Conservation (phyloP, 768 basidiomycete species). For the Agaricus sinodeliciosus region DNA sequence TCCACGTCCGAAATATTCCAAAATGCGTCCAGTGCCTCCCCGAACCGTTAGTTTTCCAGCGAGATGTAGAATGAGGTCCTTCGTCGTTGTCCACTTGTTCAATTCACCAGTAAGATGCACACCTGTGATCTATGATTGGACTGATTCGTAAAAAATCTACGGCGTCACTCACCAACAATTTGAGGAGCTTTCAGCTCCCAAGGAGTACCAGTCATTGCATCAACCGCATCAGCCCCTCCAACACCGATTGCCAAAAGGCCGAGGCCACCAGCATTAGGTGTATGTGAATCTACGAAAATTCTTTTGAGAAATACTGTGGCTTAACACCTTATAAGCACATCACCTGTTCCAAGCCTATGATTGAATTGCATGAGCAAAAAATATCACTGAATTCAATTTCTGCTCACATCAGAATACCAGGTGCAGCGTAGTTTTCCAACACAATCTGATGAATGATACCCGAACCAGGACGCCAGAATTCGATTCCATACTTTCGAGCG, state of each 20-base stretch:
- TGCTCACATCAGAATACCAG: conserved; percentile 83
- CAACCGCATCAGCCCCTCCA: conserved; percentile 98
- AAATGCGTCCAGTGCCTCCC: conserved; percentile 91
- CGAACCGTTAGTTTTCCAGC: conserved; percentile 92
- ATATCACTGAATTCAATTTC: neutral
- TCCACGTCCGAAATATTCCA: conserved; percentile 96
- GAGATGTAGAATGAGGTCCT: conserved; percentile 92
- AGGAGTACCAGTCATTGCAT: conserved; percentile 95
- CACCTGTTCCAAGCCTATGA: conserved; percentile 76
- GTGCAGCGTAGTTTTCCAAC: conserved; percentile 94
- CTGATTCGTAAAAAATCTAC: neutral
- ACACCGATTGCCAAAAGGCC: conserved; percentile 97
- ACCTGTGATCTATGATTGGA: conserved; percentile 34
- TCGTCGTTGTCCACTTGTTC: conserved; percentile 89
- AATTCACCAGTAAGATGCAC: conserved; percentile 85
- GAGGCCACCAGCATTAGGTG: conserved; percentile 95
- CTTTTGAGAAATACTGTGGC: neutral
- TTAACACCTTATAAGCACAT: neutral
- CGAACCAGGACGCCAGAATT: conserved; percentile 97
- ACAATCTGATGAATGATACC: conserved; percentile 98
- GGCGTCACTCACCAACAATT: conserved; percentile 54
- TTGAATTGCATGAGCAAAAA: neutral
- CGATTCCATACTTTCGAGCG: conserved; percentile 86
- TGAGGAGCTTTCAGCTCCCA: conserved; percentile 96
- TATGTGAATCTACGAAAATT: conserved; percentile 73